Evolutionary conservation across 225 moss, liverwort and hornwort species (phyloP), one percentile per base, ranked within the genome.

Genomic region (Rhytidiadelphus loreus): DNA sequence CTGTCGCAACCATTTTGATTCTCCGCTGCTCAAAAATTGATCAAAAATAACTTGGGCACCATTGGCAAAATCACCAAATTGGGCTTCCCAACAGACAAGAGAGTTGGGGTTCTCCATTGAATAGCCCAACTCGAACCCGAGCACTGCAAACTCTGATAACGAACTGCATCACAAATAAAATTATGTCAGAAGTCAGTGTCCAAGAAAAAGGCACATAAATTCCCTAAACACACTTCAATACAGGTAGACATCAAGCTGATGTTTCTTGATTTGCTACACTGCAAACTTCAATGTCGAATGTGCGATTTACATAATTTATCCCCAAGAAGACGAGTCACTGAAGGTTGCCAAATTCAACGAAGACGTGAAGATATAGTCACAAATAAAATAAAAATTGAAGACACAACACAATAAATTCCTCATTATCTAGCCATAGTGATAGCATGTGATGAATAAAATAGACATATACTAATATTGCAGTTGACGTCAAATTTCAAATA

Each of bases 51-150:
- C 98, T 95, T 99, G 98, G 68, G 97, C 96, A 69, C 95, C 95
- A 87, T 99, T 99, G 74, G 97, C 94, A 83, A 99, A 99, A 90
- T 99, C 98, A 87, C 98, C 98, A 90, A 99, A 99, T 86, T 99
- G 98, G 39, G 95, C 98, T 91, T 99, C 98, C 98, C 98, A 99
- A 68, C 96, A 93, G 41, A 99, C 93, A 83, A 99, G 92, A 53
- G 97, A 86, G 65, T 86, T 86, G 32, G 86, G 86, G 33, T 86
- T 86, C 86, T 86, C 86, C 86, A 86, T 86, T 46, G 98, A 99
- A 75, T 99, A 99, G 43, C 98, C 98, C 87, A 99, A 92, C 92
- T 99, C 98, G 83, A 99, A 99, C 81, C 98, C 98, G 50, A 99
- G 89, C 65, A 99, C 98, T 88, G 91, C 98, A 92, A 99, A 99